Base-by-base conservation (phyloP, 2,329 filamentous ascomycete genomes). In the Trichoderma sp. region DNA sequence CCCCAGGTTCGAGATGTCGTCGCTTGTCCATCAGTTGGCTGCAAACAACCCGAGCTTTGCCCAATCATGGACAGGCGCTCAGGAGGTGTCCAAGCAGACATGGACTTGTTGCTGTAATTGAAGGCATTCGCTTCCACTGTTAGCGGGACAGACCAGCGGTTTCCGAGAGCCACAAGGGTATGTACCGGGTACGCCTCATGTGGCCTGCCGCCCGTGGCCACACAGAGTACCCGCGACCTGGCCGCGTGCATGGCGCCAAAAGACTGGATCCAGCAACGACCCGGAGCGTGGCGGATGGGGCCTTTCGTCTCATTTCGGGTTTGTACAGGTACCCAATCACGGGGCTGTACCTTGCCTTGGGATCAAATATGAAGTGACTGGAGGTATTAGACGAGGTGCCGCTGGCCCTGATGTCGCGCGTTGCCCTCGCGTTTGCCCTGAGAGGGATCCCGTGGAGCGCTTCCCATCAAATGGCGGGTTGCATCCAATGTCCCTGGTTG, bases 211-310 rank as follows among this genome's bases (percentile, higher is more conserved):
- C 14, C 7, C 24, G 26, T 21, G 5, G 34, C 10, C 4, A 10
- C 15, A 5, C 26, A 1, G 50, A 28, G 59, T 62, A 62, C 48
- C 50, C 17, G 24, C 44, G 7, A 54, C 50, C 24, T 55, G 39
- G 48, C 59, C 10, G 50, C 50, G 41, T 54, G 59, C 47, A 61
- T 62, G 59, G 59, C 50, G 41, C 41, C 54, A 54, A 48, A 43
- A 19, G 17, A 44, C 21, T 24, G 48, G 48, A 61, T 47, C 58
- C 30, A 9, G 50, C 21, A 24, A 24, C 21, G 21, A 24, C 21
- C 39, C 58, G 47, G 50, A 52, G 34, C 24, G 51, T 34, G 28
- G 28, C 26, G 30, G 30, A 39, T 26, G 59, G 59, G 41, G 50
- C 47, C 6, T 39, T 34, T 30, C 28, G 59, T 62, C 59, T 34